phyloP scores from a whole-genome alignment of 2,329 filamentous ascomycete species.

The Colletotrichum spaethianum region DNA sequence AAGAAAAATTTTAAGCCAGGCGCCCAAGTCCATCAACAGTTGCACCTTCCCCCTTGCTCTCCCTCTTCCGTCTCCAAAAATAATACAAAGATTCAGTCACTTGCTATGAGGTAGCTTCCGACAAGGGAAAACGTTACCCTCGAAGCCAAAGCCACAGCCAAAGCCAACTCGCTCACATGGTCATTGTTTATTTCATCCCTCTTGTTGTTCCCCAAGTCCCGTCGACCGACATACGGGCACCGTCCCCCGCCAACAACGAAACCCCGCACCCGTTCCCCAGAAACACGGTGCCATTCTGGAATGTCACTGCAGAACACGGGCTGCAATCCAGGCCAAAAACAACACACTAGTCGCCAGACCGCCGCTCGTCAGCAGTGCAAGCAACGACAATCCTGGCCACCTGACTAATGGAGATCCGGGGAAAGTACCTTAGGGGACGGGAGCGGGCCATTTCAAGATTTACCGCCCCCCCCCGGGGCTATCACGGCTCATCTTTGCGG shows the following conservation, averaged over 20 bases:
- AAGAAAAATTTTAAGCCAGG: background rate
- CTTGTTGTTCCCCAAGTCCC: constrained; percentile 3
- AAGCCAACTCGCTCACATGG: constrained; percentile 25
- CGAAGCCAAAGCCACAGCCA: too few relatives aligned
- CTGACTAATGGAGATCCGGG: constrained; percentile 23
- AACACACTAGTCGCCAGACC: constrained; percentile 1
- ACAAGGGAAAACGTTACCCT: background rate
- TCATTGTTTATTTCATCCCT: background rate
- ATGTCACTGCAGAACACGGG: constrained; percentile 19
- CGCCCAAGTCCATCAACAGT: background rate
- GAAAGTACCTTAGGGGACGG: background rate
- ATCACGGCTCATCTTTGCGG: background rate
- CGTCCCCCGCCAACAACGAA: constrained; percentile 5
- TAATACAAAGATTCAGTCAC: background rate
- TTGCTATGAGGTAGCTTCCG: background rate
- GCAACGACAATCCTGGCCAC: constrained; percentile 10
- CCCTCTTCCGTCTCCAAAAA: constrained; percentile 6
- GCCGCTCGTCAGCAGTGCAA: background rate
- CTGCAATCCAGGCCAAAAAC: constrained; percentile 1
- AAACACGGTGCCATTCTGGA: constrained; percentile 30
- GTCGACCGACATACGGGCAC: background rate
- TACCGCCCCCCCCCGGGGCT: background rate
- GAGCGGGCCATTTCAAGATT: background rate
- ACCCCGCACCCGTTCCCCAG: constrained; percentile 38
- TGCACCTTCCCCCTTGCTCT: background rate